Base-by-base conservation (phyloP, 2,329 filamentous ascomycete genomes). In the Lomentospora prolificans region DNA sequence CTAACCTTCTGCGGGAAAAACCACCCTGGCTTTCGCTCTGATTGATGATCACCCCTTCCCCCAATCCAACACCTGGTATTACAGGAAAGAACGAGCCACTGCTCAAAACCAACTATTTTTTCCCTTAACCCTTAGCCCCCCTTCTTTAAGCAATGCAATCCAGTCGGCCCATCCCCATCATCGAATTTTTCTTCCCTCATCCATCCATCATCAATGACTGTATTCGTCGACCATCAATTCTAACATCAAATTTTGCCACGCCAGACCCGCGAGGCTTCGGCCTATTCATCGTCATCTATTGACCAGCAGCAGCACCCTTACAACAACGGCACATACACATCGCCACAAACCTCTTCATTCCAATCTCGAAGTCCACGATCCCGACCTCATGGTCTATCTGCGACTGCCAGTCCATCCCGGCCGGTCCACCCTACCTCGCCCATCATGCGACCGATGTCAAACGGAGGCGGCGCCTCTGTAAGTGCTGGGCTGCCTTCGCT, bases 281-380 rank as follows among this genome's bases (percentile, higher is more conserved):
- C 41, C 52, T 55, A 55, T 57, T 58, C 58, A 50, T 58, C 58
- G 59, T 58, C 59, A 59, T 59, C 56, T 54, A 52, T 10, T 55
- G 55, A 57, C 48, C 60, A 50, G 57, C 55, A 67, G 12, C 30
- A 33, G 53, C 57, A 67, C 30, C 64, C 75, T 50, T 81, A 79
- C 61, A 75, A 75, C 66, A 77, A 75, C 70, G 69, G 70, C 58
- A 66, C 66, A 62, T 77, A 78, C 65, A 72, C 72, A 53, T 80
- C 79, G 50, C 76, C 79, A 33, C 68, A 73, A 39, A 65, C 69
- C 55, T 64, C 72, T 24, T 69, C 69, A 19, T 75, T 75, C 60
- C 70, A 73, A 41, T 71, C 76, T 24, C 73, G 72, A 55, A 82
- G 79, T 57, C 78, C 79, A 28, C 62, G 74, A 55, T 72, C 77